phyloP scores from a whole-genome alignment of 2,329 filamentous ascomycete species.

The Macrophomina tecta region DNA sequence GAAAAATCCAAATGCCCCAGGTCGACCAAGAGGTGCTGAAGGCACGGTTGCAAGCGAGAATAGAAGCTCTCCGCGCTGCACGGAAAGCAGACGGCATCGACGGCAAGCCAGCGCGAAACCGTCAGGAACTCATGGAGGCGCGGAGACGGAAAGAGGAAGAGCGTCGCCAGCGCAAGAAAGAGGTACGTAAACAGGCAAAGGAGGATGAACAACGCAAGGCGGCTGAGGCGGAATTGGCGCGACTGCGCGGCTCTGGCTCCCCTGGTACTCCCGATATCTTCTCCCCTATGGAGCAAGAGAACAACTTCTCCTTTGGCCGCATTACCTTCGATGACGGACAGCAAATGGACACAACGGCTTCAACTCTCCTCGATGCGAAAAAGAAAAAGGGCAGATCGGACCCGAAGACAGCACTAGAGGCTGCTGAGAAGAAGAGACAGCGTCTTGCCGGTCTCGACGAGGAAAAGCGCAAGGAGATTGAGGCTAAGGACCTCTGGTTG shows the following conservation, averaged over 20 bases:
- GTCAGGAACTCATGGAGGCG: conserved; percentile 90
- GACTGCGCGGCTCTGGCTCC: conserved; percentile 65
- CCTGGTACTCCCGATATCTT: conserved; percentile 53
- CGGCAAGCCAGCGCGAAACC: conserved; percentile 80
- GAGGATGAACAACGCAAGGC: conserved; percentile 74
- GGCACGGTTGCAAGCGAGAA: conserved; percentile 78
- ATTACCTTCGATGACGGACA: conserved; percentile 90
- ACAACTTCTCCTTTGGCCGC: conserved; percentile 86
- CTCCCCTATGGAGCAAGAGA: conserved; percentile 59
- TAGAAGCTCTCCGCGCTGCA: conserved; percentile 82
- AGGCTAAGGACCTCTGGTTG: conserved; percentile 94
- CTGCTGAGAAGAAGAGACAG: conserved; percentile 84
- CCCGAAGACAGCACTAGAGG: conserved; percentile 82
- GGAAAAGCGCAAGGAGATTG: conserved; percentile 81
- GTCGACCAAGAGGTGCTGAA: conserved; percentile 76
- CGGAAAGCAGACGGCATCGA: conserved; percentile 87
- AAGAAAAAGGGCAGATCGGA: conserved; percentile 86
- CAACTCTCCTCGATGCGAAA: conserved; percentile 66
- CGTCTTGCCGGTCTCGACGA: conserved; percentile 77
- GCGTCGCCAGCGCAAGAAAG: conserved; percentile 87
- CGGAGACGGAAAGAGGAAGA: conserved; percentile 86
- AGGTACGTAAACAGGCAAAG: conserved; percentile 76
- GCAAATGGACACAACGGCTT: conserved; percentile 73
- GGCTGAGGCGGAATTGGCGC: conserved; percentile 61
- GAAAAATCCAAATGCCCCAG: conserved; percentile 53